phyloP scores from a whole-genome alignment of 2,329 filamentous ascomycete genomes.

The Hypoxylon sp. region DNA sequence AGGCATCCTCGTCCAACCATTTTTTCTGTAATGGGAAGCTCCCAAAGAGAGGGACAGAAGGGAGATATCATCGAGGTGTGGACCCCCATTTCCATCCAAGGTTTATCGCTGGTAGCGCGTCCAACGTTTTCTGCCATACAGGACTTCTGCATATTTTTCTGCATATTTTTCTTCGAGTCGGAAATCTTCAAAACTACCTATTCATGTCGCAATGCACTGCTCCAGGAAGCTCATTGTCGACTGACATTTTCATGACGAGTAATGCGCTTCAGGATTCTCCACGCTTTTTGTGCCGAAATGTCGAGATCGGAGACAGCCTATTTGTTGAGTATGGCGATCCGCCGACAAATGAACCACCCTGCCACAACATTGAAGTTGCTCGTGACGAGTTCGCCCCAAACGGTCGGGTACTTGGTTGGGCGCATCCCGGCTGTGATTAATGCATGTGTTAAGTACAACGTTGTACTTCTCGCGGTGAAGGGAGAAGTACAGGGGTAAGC shows the following conservation, averaged over 20 bases:
- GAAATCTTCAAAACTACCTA: conserved; percentile 4
- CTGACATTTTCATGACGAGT: conserved; percentile 2
- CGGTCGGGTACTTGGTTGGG: conserved; percentile 42
- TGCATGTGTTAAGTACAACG: conserved; percentile 34
- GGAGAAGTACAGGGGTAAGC: conserved; percentile 17
- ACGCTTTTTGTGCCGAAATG: conserved; percentile 16
- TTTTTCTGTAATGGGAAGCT: conserved; percentile 48
- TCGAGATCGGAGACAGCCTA: conserved; percentile 20
- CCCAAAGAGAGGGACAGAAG: conserved; percentile 32
- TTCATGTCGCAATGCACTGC: conserved; percentile 3
- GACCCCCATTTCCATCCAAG: neutral
- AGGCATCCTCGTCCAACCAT: conserved; percentile 33
- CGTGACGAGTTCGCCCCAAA: conserved; percentile 40
- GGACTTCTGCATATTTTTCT: neutral
- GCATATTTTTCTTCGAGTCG: neutral
- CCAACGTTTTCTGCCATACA: conserved; percentile 17
- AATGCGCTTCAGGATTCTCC: conserved; percentile 5
- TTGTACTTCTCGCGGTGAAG: conserved; percentile 31
- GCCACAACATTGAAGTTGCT: conserved; percentile 5
- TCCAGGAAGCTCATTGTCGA: neutral
- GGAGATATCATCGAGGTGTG: neutral
- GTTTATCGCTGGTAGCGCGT: conserved; percentile 34
- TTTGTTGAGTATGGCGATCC: conserved; percentile 31
- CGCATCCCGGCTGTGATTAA: conserved; percentile 35
- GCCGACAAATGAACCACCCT: conserved; percentile 20